Evolutionary conservation across 768 basidiomycete species (phyloP).

Genomic region (Naganishia onofrii): DNA sequence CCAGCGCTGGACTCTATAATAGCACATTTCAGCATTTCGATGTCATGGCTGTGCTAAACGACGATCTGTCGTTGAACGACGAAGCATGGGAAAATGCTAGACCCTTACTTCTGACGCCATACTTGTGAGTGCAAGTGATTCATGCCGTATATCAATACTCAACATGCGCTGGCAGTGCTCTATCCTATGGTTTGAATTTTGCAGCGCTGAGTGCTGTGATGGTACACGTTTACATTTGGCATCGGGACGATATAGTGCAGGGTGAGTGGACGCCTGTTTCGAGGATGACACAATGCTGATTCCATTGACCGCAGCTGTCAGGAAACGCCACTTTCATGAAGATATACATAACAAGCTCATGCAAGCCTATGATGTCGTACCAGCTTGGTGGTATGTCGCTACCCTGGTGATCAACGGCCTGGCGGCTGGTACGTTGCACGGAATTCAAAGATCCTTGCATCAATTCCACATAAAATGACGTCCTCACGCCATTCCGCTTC

Average conservation of each 20-base stretch:
- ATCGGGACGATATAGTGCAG: constrained; percentile 46
- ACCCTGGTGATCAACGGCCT: constrained; percentile 44
- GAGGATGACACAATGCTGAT: background rate
- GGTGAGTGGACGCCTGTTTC: constrained; percentile 34
- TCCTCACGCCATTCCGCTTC: constrained; percentile 5
- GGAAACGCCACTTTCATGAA: constrained; percentile 37
- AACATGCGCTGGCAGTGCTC: constrained; percentile 36
- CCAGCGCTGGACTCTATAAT: constrained; percentile 49
- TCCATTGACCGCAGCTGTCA: constrained; percentile 35
- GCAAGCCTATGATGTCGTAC: constrained; percentile 45
- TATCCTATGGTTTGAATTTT: constrained; percentile 50
- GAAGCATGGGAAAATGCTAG: constrained; percentile 46
- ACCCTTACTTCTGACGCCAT: constrained; percentile 51
- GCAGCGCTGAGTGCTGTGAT: constrained; percentile 50
- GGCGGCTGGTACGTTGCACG: constrained; percentile 38
- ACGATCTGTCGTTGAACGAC: constrained; percentile 49
- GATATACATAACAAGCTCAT: constrained; percentile 52
- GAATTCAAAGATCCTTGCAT: background rate
- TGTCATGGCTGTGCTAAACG: constrained; percentile 48
- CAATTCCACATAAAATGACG: background rate
- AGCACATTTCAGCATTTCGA: constrained; percentile 50
- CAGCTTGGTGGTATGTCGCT: constrained; percentile 47
- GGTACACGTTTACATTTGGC: constrained; percentile 51
- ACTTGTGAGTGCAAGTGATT: constrained; percentile 42
- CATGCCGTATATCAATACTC: background rate